phyloP scores from a whole-genome alignment of 169 alveolate species.

The Eimeria praecox region DNA sequence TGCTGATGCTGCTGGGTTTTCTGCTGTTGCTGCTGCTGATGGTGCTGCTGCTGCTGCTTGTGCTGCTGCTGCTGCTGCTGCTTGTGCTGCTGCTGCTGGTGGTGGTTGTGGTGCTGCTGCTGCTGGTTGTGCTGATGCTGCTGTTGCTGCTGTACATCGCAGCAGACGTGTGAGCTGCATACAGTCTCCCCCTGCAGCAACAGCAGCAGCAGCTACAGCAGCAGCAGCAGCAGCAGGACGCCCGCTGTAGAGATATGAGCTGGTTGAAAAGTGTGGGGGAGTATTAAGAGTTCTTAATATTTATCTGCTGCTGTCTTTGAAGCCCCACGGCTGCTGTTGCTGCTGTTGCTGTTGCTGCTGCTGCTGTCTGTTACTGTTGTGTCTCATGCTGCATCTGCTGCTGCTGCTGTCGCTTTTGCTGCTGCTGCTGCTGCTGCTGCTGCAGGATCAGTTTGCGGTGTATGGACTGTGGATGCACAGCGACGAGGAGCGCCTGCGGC shows the following conservation, averaged over 20 bases:
- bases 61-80: conserved; percentile 19
- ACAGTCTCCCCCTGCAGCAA: not conserved
- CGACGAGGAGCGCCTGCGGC: conserved; percentile 41
- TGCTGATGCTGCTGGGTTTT: not conserved
- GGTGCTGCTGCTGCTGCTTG: conserved; percentile 7
- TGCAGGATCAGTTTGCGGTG: conserved; percentile 47
- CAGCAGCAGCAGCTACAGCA: not conserved
- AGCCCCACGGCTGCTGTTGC: no score
- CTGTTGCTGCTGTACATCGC: not conserved
- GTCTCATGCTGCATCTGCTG: not conserved
- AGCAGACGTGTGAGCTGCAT: no score
- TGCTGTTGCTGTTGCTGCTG: no score
- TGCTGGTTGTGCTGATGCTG: not conserved
- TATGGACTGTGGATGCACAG: conserved; percentile 63
- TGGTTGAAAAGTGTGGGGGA: no score
- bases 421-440: conserved; percentile 22
- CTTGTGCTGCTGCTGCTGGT: not conserved
- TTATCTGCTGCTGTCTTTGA: no score
- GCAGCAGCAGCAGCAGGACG: no score
- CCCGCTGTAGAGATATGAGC: no score
- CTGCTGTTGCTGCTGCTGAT: not conserved
- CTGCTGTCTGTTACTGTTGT: no score
- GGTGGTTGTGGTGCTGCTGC: not conserved
- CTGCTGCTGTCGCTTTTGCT: not conserved
- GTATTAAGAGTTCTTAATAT: no score